Conservation (phyloP, 148 eudicot species). For the Nepenthes mirabilis region DNA sequence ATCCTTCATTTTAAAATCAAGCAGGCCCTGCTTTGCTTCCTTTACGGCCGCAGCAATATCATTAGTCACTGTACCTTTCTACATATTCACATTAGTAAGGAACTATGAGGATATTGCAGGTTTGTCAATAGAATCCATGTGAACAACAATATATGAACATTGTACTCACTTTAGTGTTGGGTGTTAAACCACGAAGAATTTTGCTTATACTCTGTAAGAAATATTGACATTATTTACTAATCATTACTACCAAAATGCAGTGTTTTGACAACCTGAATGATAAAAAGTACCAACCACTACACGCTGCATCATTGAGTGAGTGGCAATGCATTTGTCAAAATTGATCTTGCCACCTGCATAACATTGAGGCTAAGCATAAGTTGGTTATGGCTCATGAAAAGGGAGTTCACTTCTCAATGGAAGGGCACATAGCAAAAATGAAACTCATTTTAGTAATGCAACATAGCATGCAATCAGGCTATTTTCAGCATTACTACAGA, state of each 20-base stretch:
- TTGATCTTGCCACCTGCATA: constrained; percentile 48
- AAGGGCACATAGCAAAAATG: neutral
- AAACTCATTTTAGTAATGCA: neutral
- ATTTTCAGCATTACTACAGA: neutral
- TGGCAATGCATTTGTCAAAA: constrained; percentile 88
- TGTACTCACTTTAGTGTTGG: constrained; percentile 58
- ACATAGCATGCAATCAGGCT: neutral
- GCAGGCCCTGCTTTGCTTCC: constrained; percentile 58
- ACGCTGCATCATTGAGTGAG: constrained; percentile 67
- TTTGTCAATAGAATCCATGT: constrained; percentile 3
- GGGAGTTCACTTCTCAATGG: neutral
- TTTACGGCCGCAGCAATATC: constrained; percentile 63
- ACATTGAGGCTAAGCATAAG: neutral
- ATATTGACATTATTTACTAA: neutral
- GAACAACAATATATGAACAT: neutral
- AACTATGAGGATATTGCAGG: neutral
- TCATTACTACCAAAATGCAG: neutral
- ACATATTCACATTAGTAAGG: constrained; percentile 10
- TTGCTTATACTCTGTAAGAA: constrained; percentile 53
- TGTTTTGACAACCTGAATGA: neutral
- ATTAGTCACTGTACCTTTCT: constrained; percentile 85
- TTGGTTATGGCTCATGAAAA: too few relatives aligned
- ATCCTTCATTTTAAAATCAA: constrained; percentile 72
- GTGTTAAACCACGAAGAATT: constrained; percentile 60
- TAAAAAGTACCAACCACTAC: constrained; percentile 46